Evolutionary conservation across 2,329 filamentous ascomycete genomes (phyloP).

Genomic region (Coniochaeta ligniaria): DNA sequence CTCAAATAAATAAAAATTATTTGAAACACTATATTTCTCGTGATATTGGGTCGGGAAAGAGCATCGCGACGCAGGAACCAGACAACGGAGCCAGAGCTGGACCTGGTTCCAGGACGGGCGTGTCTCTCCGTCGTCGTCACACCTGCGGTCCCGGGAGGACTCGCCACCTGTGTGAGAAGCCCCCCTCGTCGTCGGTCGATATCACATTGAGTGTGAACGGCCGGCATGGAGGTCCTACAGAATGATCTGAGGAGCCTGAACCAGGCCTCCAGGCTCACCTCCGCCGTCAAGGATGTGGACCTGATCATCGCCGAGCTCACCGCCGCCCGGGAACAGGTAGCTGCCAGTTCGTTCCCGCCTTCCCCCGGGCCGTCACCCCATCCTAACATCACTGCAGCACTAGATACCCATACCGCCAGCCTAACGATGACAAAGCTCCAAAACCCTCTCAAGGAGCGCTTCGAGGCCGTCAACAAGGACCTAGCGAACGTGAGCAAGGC

Average conservation of each 20-base stretch:
- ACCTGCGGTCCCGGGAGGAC: background rate
- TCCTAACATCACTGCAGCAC: constrained; percentile 16
- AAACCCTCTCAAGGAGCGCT: constrained; percentile 72
- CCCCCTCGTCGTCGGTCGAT: constrained; percentile 13
- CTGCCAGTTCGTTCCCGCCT: constrained; percentile 45
- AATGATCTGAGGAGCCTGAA: constrained; percentile 69
- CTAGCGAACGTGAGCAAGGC: constrained; percentile 77
- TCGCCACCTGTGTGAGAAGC: background rate
- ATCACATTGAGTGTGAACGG: constrained; percentile 17
- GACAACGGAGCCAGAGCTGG: background rate
- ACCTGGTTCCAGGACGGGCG: background rate
- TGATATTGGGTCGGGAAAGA: background rate
- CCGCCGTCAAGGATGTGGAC: constrained; percentile 74
- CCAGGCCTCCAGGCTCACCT: constrained; percentile 60
- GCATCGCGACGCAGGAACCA: background rate
- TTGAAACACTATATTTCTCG: background rate
- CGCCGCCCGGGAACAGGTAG: constrained; percentile 66
- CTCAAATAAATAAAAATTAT: background rate
- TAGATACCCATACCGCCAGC: constrained; percentile 63
- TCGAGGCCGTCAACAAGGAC: constrained; percentile 74
- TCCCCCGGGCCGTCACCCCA: background rate
- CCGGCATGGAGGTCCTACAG: constrained; percentile 47
- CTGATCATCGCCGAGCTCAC: constrained; percentile 72
- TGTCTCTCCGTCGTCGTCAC: background rate
- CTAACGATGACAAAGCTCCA: constrained; percentile 78